Conservation (phyloP, 441 rosid genomes). For the Erysimum cheiri region DNA sequence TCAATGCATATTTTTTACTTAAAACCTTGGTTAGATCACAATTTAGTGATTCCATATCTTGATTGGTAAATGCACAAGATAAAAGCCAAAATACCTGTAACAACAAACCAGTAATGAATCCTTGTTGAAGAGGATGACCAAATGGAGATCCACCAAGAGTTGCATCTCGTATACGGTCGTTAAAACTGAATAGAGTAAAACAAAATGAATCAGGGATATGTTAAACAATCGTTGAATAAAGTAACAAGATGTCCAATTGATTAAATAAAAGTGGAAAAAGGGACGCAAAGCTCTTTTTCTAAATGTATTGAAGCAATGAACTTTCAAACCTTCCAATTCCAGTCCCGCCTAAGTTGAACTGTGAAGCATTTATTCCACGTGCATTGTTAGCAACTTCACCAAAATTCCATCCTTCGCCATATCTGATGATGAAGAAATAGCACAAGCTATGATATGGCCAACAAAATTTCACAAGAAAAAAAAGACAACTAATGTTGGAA, state of each 20-base stretch:
- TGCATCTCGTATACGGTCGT: conserved; percentile 98
- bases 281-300: conserved; percentile 17
- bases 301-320: conserved; percentile 29
- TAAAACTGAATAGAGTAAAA: conserved; percentile 65
- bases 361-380: conserved; percentile 93
- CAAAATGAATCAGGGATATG: conserved; percentile 24
- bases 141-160: conserved; percentile 98
- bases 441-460: conserved; percentile 14
- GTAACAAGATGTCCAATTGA: conserved; percentile 14
- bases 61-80: conserved; percentile 19
- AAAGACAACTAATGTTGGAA: not conserved
- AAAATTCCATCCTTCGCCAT: conserved; percentile 99
- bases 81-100: conserved; percentile 64
- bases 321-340: conserved; percentile 87
- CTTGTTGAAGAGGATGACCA: conserved; percentile 98
- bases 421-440: conserved; percentile 51
- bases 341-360: conserved; percentile 79
- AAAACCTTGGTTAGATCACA: not conserved
- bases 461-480: not conserved
- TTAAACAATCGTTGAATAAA: conserved; percentile 21
- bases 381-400: conserved; percentile 98
- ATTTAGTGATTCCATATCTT: conserved; percentile 5
- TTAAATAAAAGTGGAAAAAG: conserved; percentile 12
- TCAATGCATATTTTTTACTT: conserved; percentile 9
- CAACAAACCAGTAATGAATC: conserved; percentile 85